Base-by-base conservation (phyloP, 1,284 basidiomycete genomes). In the Melanopsichium pennsylvanicum region DNA sequence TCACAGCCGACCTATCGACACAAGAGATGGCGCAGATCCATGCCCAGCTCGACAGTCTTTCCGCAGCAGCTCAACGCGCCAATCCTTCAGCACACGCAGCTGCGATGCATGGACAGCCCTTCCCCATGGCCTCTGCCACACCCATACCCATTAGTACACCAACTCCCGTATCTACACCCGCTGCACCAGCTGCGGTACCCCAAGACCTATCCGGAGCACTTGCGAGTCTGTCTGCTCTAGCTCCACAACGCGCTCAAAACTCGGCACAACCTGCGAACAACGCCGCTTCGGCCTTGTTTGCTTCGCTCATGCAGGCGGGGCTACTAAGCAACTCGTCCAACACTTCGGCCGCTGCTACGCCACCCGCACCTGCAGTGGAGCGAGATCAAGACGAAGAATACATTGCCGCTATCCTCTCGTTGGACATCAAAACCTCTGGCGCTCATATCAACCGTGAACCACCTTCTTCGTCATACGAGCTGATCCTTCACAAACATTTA, bases 11-110 rank as follows among this genome's bases (percentile, higher is more conserved):
- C 13, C 88, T 93, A 15, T 90, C 90, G 2, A 88, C 89, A 71
- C 86, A 87, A 22, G 90, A 94, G 76, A 84, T 94, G 23, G 85
- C 85, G 34, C 90, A 92, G 76, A 93, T 95, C 49, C 84, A 92
- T 0, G 81, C 83, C 27, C 91, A 93, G 76, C 81, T 95, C 6
- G 88, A 90, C 31, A 84, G 85, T 26, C 82, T 93, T 16, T 85
- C 87, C 27, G 41, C 52, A 23, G 39, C 38, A 5, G 32, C 58
- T 16, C 51, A 57, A 25, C 31, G 23, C 25, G 22, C 45, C 16
- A 42, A 46, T 21, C 67, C 48, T 58, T 80, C 76, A 46, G 72
- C 61, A 26, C 60, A 63, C 26, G 69, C 76, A 35, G 52, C 69
- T 58, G 81, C 59, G 5, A 51, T 63, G 58, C 58, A 49, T 12